Percentiles rank a stretch among this genome's conserved stretches.
These are phyloP conservation scores for Chlamydomonas eustigma DNA, from an alignment of 139 green algal genomes.

Conservation along the genomic window DNA sequence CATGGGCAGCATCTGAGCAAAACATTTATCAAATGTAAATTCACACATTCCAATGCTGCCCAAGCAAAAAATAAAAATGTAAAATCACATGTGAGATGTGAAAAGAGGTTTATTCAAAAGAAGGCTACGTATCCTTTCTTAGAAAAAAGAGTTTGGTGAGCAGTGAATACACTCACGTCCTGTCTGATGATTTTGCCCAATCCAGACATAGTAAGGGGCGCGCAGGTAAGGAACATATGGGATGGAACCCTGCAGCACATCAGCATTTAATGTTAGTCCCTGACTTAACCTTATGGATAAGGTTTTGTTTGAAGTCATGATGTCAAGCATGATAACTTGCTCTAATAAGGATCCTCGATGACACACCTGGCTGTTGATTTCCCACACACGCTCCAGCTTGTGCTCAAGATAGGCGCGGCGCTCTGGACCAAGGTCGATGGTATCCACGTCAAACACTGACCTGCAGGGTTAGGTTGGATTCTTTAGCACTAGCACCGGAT, in stretches of 20 bases:
- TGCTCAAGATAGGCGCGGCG: slow-evolving; percentile 89
- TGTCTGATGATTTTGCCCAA: slow-evolving; percentile 55
- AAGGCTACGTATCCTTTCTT: too few species aligned
- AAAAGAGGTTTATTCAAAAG: too few species aligned
- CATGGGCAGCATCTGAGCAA: slow-evolving; percentile 42
- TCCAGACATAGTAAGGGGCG: slow-evolving; percentile 92
- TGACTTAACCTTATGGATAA: background rate
- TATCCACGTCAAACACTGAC: slow-evolving; percentile 88
- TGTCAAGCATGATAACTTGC: background rate
- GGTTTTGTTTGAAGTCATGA: background rate
- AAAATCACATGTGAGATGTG: too few species aligned
- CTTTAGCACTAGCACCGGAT: too few species aligned
- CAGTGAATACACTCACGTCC: slow-evolving; percentile 39
- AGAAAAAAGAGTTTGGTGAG: too few species aligned
- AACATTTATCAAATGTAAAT: background rate
- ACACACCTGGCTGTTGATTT: slow-evolving; percentile 75
- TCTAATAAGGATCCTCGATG: background rate
- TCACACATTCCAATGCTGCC: too few species aligned
- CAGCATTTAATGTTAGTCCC: background rate
- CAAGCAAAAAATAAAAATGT: too few species aligned
- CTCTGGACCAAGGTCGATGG: slow-evolving; percentile 95
- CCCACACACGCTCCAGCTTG: slow-evolving; percentile 80
- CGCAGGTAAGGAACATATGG: slow-evolving; percentile 91
- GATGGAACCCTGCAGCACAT: slow-evolving; percentile 73
- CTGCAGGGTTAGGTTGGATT: too few species aligned